A percentile compares a stretch with the other conserved stretches of the same genome.
These are phyloP conservation scores for Suillus fuscotomentosus DNA, from an alignment of 768 basidiomycete genomes.

Conservation along the genomic window DNA sequence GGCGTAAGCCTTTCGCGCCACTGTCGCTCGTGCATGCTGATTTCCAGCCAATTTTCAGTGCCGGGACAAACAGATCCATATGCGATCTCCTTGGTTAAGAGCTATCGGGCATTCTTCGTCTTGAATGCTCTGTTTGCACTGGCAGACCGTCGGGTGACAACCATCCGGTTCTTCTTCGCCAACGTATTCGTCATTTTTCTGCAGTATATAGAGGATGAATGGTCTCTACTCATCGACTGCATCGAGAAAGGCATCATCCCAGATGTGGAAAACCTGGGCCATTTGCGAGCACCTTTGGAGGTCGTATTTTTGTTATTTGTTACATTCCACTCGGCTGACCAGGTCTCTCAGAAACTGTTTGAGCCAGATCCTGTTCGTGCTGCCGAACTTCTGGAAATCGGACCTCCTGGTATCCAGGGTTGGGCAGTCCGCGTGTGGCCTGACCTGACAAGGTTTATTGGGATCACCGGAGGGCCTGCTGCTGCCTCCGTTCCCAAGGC, in stretches of 20 bases:
- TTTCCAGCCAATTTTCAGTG: background rate
- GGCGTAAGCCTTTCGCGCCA: background rate
- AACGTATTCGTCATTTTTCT: conserved; percentile 15
- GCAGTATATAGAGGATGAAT: conserved; percentile 15
- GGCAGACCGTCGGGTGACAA: background rate
- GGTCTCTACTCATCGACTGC: conserved; percentile 16
- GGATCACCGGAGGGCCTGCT: conserved; percentile 7
- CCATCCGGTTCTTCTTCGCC: conserved; percentile 5
- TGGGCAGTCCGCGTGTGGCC: conserved; percentile 11
- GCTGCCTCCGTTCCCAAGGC: conserved; percentile 8
- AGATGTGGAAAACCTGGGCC: conserved; percentile 10
- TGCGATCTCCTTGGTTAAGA: conserved; percentile 14
- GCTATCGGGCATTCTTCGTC: conserved; percentile 16
- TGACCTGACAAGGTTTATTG: conserved; percentile 1
- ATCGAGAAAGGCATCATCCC: conserved; percentile 17
- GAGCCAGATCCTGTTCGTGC: conserved; percentile 16
- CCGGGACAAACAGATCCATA: conserved; percentile 13
- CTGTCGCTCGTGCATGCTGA: background rate
- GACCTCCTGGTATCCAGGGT: background rate
- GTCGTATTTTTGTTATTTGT: background rate
- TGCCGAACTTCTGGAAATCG: conserved; percentile 15
- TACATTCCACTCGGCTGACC: background rate
- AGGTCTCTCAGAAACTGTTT: conserved; percentile 9
- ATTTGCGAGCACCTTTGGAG: conserved; percentile 16
- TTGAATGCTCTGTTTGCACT: conserved; percentile 24